A percentile compares a stretch with the other conserved stretches of the same genome.
phyloP scores from a whole-genome alignment of 2,329 filamentous ascomycete species.

The Trichophaea hybrida region DNA sequence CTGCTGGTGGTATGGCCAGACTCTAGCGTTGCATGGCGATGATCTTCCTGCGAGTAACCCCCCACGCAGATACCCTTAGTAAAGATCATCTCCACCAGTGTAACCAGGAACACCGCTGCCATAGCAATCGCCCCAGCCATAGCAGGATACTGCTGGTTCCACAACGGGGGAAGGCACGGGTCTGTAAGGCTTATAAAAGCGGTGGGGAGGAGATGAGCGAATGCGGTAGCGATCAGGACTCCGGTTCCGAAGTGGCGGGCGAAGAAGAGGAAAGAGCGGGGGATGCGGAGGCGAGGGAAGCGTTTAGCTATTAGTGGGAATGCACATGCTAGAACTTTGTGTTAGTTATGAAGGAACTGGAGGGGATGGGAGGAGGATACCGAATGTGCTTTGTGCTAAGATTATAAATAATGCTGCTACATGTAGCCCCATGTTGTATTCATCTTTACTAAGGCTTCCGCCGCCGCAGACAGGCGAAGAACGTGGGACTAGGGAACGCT shows the following conservation, averaged over 20 bases:
- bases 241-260: conserved; percentile 61
- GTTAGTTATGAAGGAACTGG: neutral
- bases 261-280: conserved; percentile 32
- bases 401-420: conserved; percentile 46
- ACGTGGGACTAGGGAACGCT: conserved; percentile 19
- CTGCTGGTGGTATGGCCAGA: neutral
- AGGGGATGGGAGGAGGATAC: neutral
- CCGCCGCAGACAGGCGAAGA: conserved; percentile 18
- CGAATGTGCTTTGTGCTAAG: conserved; percentile 35
- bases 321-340: conserved; percentile 38
- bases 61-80: conserved; percentile 1
- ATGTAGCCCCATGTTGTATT: conserved; percentile 43
- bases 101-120: conserved; percentile 66
- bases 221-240: conserved; percentile 73
- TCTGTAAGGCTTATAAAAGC: conserved; percentile 47
- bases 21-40: neutral
- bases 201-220: conserved; percentile 58
- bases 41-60: neutral
- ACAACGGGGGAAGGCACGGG: conserved; percentile 59
- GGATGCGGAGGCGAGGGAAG: conserved; percentile 46
- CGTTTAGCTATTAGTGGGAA: conserved; percentile 47
- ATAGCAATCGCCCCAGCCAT: conserved; percentile 73
- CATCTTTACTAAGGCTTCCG: conserved; percentile 28
- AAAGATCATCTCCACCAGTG: conserved; percentile 77
- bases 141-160: conserved; percentile 63